Evolutionary conservation across 257 asterid genomes (phyloP).

Genomic region (Vinca minor): DNA sequence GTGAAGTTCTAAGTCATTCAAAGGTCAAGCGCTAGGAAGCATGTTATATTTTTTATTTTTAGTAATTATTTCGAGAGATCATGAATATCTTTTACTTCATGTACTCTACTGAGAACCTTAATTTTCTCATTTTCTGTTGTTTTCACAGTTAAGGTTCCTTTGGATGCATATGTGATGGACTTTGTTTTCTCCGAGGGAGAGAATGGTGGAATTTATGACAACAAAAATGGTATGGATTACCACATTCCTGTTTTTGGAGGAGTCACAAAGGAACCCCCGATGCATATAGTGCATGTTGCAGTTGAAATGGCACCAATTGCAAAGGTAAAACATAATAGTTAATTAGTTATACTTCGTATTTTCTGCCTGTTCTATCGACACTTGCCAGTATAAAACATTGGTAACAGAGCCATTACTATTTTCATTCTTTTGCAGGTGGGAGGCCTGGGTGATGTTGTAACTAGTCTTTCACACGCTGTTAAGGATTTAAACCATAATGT

Average conservation of each 20-base stretch:
- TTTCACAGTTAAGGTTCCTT: conserved; percentile 75
- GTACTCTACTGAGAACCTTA: not conserved
- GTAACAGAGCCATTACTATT: not conserved
- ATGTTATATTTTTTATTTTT: not conserved
- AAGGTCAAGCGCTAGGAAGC: not conserved
- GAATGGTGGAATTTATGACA: conserved; percentile 85
- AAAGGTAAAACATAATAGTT: conserved; percentile 46
- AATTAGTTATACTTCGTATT: not conserved
- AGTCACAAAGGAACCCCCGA: conserved; percentile 72
- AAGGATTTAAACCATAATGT: conserved; percentile 90
- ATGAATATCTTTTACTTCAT: not conserved
- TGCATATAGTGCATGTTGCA: conserved; percentile 90
- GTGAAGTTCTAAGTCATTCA: conserved; percentile 34
- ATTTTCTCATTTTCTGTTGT: conserved; percentile 7
- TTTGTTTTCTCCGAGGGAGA: conserved; percentile 93
- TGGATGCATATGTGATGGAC: conserved; percentile 93
- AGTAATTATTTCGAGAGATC: not conserved
- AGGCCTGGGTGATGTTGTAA: conserved; percentile 98
- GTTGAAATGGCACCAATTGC: conserved; percentile 99
- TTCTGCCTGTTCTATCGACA: not conserved
- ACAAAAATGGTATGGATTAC: conserved; percentile 84
- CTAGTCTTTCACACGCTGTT: conserved; percentile 97
- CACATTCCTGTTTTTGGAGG: conserved; percentile 89
- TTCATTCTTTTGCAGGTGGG: conserved; percentile 69
- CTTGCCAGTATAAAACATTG: not conserved